phyloP scores from a whole-genome alignment of 768 basidiomycete species.

The Tricholoma bakamatsutake region DNA sequence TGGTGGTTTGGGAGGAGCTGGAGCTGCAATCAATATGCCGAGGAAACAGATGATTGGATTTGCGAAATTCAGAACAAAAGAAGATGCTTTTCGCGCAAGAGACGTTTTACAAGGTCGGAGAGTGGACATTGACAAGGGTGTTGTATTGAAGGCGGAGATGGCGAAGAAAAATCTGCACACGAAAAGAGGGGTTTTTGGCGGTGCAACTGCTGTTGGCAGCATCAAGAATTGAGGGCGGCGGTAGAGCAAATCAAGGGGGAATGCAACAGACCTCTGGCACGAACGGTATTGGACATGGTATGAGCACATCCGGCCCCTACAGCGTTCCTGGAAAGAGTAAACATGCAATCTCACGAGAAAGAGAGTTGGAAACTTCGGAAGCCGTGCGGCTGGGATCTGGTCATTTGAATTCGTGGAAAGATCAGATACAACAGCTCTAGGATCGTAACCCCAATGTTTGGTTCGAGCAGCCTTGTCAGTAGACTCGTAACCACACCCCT shows the following conservation, averaged over 20 bases:
- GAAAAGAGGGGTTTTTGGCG: conserved; percentile 66
- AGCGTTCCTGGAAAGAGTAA: conserved; percentile 15
- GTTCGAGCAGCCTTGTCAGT: conserved; percentile 5
- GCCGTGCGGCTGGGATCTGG: conserved; percentile 39
- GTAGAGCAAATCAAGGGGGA: conserved; percentile 3
- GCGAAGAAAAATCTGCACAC: conserved; percentile 99
- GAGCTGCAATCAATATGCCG: conserved; percentile 38
- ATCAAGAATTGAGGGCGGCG: conserved; percentile 18
- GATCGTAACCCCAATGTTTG: conserved; percentile 8
- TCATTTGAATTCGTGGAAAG: conserved; percentile 34
- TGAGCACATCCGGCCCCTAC: conserved; percentile 19
- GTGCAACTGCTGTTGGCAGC: conserved; percentile 10
- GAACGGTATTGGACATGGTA: conserved; percentile 21
- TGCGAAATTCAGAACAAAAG: conserved; percentile 86
- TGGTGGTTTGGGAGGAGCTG: conserved; percentile 18
- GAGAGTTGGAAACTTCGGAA: conserved; percentile 40
- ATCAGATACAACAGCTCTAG: conserved; percentile 19
- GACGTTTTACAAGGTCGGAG: conserved; percentile 85
- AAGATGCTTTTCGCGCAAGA: conserved; percentile 81
- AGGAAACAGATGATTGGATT: conserved; percentile 98
- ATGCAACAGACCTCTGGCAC: conserved; percentile 11
- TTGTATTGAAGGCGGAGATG: conserved; percentile 96
- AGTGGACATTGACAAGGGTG: conserved; percentile 90
- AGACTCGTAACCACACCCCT: conserved; percentile 14
- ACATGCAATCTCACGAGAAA: conserved; percentile 35